Percentiles rank a stretch among this genome's conserved stretches.
Conservation (phyloP, 345 rosid genomes). For the Camelina neglecta region DNA sequence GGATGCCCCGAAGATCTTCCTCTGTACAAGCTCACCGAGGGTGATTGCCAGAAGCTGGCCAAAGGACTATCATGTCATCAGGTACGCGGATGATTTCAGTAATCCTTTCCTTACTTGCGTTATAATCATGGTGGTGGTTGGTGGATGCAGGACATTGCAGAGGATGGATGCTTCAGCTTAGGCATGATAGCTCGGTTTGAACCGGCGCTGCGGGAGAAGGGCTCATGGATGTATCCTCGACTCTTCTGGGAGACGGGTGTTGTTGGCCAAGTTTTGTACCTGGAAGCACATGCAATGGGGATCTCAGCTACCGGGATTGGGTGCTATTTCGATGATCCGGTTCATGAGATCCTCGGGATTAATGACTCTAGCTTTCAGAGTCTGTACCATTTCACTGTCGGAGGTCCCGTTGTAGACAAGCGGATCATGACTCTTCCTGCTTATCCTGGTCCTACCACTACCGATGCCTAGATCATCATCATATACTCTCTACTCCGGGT, state of each 20-base stretch:
- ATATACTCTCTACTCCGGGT: background rate
- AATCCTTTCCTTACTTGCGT: no score
- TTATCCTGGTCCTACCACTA: slow-evolving; percentile 70
- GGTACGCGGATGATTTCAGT: no score
- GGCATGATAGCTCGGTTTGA: slow-evolving; percentile 88
- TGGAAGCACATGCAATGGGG: slow-evolving; percentile 92
- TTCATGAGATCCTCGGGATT: slow-evolving; percentile 78
- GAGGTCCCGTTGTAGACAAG: slow-evolving; percentile 80
- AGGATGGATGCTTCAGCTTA: slow-evolving; percentile 94
- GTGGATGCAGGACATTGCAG: slow-evolving; percentile 96
- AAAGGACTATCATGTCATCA: slow-evolving; percentile 83
- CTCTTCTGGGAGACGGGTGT: slow-evolving; percentile 94
- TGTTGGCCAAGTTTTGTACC: slow-evolving; percentile 84
- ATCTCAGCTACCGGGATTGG: slow-evolving; percentile 94
- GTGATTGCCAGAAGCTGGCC: slow-evolving; percentile 66
- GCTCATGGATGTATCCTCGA: slow-evolving; percentile 88
- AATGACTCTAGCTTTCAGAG: slow-evolving; percentile 70
- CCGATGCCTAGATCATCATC: slow-evolving; percentile 50
- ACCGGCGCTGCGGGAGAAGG: slow-evolving; percentile 56
- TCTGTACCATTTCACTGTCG: slow-evolving; percentile 83
- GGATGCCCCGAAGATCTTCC: slow-evolving; percentile 78
- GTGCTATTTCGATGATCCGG: slow-evolving; percentile 94
- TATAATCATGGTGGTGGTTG: no score
- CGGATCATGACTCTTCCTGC: slow-evolving; percentile 94
- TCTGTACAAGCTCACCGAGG: slow-evolving; percentile 62